Conservation (phyloP, 768 basidiomycete species). For the Auriscalpium orientale region DNA sequence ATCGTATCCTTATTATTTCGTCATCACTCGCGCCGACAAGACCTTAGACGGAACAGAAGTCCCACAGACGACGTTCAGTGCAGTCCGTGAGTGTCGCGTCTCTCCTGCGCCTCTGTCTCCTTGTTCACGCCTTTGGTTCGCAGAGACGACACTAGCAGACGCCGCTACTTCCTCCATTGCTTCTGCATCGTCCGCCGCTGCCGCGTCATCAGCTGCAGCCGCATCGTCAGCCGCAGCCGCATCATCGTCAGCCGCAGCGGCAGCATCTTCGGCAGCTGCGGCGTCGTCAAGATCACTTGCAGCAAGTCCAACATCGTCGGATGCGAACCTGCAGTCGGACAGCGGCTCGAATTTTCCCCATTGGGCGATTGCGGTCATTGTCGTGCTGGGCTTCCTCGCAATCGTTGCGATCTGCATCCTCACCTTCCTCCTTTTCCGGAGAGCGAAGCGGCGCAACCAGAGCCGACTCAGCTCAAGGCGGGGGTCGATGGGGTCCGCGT, state of each 20-base stretch:
- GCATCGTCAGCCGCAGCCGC: conserved; percentile 21
- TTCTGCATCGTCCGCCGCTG: conserved; percentile 31
- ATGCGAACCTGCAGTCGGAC: conserved; percentile 37
- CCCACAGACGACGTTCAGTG: conserved; percentile 68
- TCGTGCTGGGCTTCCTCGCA: conserved; percentile 78
- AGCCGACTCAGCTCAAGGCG: conserved; percentile 43
- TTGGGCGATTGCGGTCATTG: conserved; percentile 91
- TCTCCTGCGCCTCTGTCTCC: conserved; percentile 6
- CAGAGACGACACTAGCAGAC: conserved; percentile 74
- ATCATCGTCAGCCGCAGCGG: conserved; percentile 10
- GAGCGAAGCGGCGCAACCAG: conserved; percentile 44
- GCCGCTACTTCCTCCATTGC: conserved; percentile 51
- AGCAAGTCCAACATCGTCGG: conserved; percentile 6
- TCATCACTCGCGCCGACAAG: conserved; percentile 55
- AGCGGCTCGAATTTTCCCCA: conserved; percentile 52
- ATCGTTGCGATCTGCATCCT: conserved; percentile 63
- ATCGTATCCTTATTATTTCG: conserved; percentile 69
- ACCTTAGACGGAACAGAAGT: conserved; percentile 50
- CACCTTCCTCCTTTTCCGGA: conserved; percentile 65
- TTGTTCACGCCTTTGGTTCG: conserved; percentile 4
- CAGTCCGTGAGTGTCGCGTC: conserved; percentile 59
- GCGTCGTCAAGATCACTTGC: conserved; percentile 2
- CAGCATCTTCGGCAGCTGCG: background rate
- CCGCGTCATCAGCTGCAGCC: conserved; percentile 23
- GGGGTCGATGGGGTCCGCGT: conserved; percentile 70